A percentile compares a stretch with the other conserved stretches of the same genome.
These are phyloP conservation scores for Tetratostichococcus sp. DNA, from an alignment of 139 green algal genomes.

Conservation along the genomic window DNA sequence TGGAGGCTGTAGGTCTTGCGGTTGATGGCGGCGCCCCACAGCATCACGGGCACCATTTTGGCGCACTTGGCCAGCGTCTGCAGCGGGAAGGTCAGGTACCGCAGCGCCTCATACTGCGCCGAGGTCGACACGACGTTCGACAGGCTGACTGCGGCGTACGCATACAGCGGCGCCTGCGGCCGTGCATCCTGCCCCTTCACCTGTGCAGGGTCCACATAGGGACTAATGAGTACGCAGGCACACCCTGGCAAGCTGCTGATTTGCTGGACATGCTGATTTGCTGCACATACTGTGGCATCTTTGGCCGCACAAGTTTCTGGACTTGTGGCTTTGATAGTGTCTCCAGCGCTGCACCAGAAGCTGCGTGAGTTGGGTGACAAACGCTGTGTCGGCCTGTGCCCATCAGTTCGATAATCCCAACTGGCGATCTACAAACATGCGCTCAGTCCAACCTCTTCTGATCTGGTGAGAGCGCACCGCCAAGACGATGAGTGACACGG, in stretches of 20 bases:
- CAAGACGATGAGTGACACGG: constrained; percentile 48
- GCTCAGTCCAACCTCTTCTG: too few relatives aligned
- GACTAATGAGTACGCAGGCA: too few relatives aligned
- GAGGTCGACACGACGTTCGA: too few relatives aligned
- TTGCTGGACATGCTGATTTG: too few relatives aligned
- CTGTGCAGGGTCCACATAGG: constrained; percentile 4
- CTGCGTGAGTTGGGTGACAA: too few relatives aligned
- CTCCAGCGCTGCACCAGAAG: too few relatives aligned
- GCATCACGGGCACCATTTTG: constrained; percentile 98
- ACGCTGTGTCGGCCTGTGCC: too few relatives aligned
- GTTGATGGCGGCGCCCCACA: constrained; percentile 91
- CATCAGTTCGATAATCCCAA: too few relatives aligned
- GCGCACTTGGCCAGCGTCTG: constrained; percentile 94
- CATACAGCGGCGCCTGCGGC: constrained; percentile 57
- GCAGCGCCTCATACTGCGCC: constrained; percentile 95
- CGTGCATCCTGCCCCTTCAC: constrained; percentile 24
- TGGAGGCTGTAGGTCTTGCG: constrained; percentile 72
- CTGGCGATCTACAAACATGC: background rate
- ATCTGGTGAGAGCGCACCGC: constrained; percentile 16
- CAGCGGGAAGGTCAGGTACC: constrained; percentile 93
- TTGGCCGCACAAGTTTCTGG: too few relatives aligned
- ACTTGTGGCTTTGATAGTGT: too few relatives aligned
- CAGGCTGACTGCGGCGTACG: constrained; percentile 62
- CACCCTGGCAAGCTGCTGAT: too few relatives aligned
- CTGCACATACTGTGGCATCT: too few relatives aligned